Conservation (phyloP, 2,329 filamentous ascomycete genomes). For the Hymenoscyphus occultus region DNA sequence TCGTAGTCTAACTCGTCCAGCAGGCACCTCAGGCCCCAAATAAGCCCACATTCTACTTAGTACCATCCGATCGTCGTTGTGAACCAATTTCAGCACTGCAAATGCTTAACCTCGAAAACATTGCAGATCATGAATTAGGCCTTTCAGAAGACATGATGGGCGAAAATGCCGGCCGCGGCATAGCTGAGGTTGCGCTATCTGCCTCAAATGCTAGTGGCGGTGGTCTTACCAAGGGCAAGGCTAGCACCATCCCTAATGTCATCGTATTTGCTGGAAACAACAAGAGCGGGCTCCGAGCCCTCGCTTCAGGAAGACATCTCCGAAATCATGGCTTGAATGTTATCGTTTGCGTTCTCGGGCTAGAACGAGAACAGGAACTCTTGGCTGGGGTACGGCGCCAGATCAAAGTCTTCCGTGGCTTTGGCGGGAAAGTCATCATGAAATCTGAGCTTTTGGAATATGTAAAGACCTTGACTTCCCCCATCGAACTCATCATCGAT, state of each 20-base stretch:
- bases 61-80: conserved; percentile 54
- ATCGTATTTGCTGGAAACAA: conserved; percentile 95
- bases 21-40: conserved; percentile 27
- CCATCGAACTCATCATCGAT: conserved; percentile 81
- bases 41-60: conserved; percentile 46
- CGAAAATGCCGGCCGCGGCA: conserved; percentile 84
- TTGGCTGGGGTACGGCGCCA: conserved; percentile 79
- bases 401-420: conserved; percentile 76
- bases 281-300: conserved; percentile 77
- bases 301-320: conserved; percentile 83
- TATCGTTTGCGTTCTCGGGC: conserved; percentile 77
- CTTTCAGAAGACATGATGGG: conserved; percentile 87
- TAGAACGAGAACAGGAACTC: conserved; percentile 78
- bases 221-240: conserved; percentile 37
- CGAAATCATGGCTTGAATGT: conserved; percentile 79
- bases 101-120: conserved; percentile 89
- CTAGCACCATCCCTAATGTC: conserved; percentile 39
- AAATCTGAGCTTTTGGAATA: conserved; percentile 62
- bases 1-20: conserved; percentile 17
- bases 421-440: conserved; percentile 69
- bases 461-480: conserved; percentile 55
- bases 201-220: conserved; percentile 51
- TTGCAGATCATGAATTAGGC: conserved; percentile 82
- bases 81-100: conserved; percentile 71
- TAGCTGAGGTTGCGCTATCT: conserved; percentile 77